Conservation (phyloP, 306 rosid species). For the Benincasa hispida region DNA sequence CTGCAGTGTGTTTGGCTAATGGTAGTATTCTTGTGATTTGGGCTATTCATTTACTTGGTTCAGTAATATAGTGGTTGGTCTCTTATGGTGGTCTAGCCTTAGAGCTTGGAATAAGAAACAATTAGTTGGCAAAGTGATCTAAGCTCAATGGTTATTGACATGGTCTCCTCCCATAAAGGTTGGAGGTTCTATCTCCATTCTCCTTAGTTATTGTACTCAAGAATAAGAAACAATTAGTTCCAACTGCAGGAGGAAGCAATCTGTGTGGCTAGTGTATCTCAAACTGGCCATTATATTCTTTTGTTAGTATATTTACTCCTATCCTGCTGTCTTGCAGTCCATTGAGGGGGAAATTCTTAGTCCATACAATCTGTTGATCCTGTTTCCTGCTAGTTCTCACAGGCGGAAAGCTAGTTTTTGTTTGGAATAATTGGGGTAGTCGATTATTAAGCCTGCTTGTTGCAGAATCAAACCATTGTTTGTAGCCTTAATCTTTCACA, state of each 20-base stretch:
- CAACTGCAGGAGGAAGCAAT: background rate
- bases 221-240: background rate
- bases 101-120: background rate
- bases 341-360: background rate
- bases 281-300: background rate
- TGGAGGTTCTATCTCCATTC: too few species aligned
- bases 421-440: background rate
- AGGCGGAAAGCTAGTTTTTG: background rate
- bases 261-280: background rate
- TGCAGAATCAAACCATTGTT: background rate
- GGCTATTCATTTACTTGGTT: background rate
- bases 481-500: background rate
- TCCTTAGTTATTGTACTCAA: too few species aligned
- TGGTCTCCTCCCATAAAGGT: too few species aligned
- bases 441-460: background rate
- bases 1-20: background rate
- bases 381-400: background rate
- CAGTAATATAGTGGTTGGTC: background rate
- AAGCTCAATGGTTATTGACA: too few species aligned
- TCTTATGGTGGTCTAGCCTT: background rate
- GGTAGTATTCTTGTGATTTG: background rate
- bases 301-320: background rate
- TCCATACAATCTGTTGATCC: background rate
- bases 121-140: too few species aligned
- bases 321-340: background rate